Base-by-base conservation (phyloP, 345 rosid genomes). In the Psidium guajava region DNA sequence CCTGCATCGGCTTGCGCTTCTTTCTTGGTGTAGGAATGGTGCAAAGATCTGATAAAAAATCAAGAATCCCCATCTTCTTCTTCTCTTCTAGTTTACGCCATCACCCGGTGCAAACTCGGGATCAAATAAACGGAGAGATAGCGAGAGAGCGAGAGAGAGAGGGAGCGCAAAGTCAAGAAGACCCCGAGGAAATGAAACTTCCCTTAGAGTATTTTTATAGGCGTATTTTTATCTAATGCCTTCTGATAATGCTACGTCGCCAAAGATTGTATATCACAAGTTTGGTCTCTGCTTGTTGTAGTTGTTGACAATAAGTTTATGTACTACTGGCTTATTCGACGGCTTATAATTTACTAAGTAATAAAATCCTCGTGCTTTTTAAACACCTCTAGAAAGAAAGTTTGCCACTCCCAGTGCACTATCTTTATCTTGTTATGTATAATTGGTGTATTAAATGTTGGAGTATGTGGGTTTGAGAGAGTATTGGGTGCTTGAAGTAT, bases 1-100 rank as follows among this genome's bases (percentile, higher is more conserved):
- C 92, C 92, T 90, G 92, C 92, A 89, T 88, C 50, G 91, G 89
- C 86, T 86, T 92, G 28, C 90, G 88, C 81, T 87, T 90, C 85
- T 86, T 89, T 86, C 86, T 82, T 53, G 15, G 84, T 51, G 54
- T 88, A 54, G 90, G 83, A 54, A 59, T 49, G 64, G 51, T n/a
- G 27, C 69, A 84, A 24, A 88, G 82, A 36, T 90, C 92, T 0
- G 91, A 82, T 14, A 92, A 84, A 88, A 84, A 74, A 50, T 90
- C 93, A 28, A 90, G 88, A 28, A 87, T 89, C 27, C 93, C 93
- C 93, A 92, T 91, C 14, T 69, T 84, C 15, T 53, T 36, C 83
- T 11, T 50, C 55, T 18, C 9, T 57, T 61, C 86, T 82, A 20
- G 82, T 32, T 32, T 69, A 81, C 16, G 22, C 44, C 16, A 32